A percentile compares a stretch with the other conserved stretches of the same genome.
These are phyloP conservation scores for Capsicum pubescens DNA, from an alignment of 257 asterid species.

Conservation along the genomic window DNA sequence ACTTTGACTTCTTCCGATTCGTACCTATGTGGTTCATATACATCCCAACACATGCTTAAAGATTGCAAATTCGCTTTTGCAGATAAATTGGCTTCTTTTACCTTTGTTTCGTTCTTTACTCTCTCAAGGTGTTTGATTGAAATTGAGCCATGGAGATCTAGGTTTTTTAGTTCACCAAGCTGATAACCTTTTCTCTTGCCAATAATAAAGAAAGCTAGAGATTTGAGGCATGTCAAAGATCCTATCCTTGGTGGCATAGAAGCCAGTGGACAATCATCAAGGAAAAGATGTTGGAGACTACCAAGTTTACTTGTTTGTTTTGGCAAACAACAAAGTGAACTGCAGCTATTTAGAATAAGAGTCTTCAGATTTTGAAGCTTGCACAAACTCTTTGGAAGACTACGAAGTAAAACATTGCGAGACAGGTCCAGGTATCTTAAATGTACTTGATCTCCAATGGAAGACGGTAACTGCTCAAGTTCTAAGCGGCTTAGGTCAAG, in stretches of 20 bases:
- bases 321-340: background rate
- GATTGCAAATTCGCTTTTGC: constrained; percentile 26
- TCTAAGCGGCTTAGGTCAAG: constrained; percentile 18
- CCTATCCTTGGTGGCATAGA: background rate
- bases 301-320: background rate
- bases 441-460: constrained; percentile 23
- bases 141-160: constrained; percentile 37
- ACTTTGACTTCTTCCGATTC: background rate
- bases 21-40: background rate
- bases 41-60: constrained; percentile 21
- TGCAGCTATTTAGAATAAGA: background rate
- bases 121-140: background rate
- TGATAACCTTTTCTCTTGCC: background rate
- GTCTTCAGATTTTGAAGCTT: constrained; percentile 35
- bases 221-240: background rate
- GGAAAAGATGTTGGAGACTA: background rate
- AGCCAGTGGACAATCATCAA: background rate
- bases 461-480: background rate
- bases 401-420: background rate
- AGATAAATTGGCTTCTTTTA: constrained; percentile 34
- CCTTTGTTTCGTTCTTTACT: background rate
- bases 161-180: background rate
- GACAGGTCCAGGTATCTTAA: constrained; percentile 34
- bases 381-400: constrained; percentile 30
- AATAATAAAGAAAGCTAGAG: background rate